Evolutionary conservation across 768 basidiomycete species (phyloP), one percentile per base, ranked within the genome.

Genomic region (Peribolospora baueri): DNA sequence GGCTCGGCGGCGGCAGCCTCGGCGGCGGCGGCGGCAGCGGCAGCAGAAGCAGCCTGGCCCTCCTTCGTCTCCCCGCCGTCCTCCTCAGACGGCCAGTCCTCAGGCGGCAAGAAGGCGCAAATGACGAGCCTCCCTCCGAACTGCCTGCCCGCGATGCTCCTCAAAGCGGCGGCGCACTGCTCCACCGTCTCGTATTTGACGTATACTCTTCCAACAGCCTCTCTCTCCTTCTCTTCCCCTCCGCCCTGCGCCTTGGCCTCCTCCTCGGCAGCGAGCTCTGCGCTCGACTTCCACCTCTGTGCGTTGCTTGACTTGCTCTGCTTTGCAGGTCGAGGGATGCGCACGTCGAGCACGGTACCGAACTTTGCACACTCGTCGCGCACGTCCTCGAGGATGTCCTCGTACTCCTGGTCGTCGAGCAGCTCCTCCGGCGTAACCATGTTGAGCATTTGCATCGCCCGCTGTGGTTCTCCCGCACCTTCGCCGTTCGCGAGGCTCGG

Each of bases 401-500:
- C 78, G 66, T 93, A 98, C 64, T 98, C 93, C 57, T 80, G 72
- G 65, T 97, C 91, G 62, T 86, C 80, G 13, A 75, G 67, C 50
- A 98, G 75, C 64, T 98, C 93, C 48, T 98, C 93, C 1, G 84
- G 67, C 0, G 83, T 84, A 60, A 98, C 87, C 93, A 98, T 98
- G 75, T 97, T 98, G 63, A 98, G 71, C 81, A 98, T 83, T 66
- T 97, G 81, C 62, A 98, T 75, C 64, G 93, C 88, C 43, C 85
- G 79, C 38, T 85, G 62, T 41, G 64, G 62, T 42, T 57, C 38
- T 0, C 53, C 59, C 8, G 25, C 38, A 9, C 38, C 14, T 7
- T 50, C 48, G 7, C 8, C n/a, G 38, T 14, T 50, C 14, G 25
- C 25, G 25, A 25, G 52, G 46, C 14, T 42, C 14, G 36, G 42